phyloP scores from a whole-genome alignment of 371 early-diverging fungal genomes.

The Syncephalis fuscata region DNA sequence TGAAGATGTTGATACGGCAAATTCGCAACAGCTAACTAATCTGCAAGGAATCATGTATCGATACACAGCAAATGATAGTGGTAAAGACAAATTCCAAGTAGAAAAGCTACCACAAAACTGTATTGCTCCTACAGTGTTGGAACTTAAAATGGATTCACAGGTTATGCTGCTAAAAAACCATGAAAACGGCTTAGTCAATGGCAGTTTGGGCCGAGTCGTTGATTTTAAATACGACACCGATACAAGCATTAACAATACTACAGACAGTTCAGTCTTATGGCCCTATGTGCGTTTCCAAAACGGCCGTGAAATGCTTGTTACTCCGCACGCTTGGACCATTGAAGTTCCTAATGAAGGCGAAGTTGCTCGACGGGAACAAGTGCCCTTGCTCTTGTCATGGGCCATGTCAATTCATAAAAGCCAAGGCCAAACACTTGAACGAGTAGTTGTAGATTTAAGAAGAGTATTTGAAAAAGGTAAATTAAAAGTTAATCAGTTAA shows the following conservation, averaged over 20 bases:
- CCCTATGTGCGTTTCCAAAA: slow-evolving; percentile 38
- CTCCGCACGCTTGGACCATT: slow-evolving; percentile 34
- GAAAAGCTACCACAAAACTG: slow-evolving; percentile 20
- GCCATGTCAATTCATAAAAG: slow-evolving; percentile 69
- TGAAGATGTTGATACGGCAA: slow-evolving; percentile 51
- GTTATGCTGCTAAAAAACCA: slow-evolving; percentile 81
- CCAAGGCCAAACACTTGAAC: slow-evolving; percentile 83
- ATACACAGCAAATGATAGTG: slow-evolving; percentile 19
- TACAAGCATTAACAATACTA: not conserved
- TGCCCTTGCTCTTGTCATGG: slow-evolving; percentile 51
- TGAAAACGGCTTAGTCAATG: slow-evolving; percentile 56
- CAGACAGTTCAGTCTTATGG: slow-evolving; percentile 8
- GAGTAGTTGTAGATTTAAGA: slow-evolving; percentile 57
- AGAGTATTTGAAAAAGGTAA: slow-evolving; percentile 59
- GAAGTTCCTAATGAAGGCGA: slow-evolving; percentile 28
- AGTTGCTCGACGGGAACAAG: slow-evolving; percentile 7
- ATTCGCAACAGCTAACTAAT: slow-evolving; percentile 24
- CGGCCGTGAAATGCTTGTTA: slow-evolving; percentile 26
- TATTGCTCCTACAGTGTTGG: slow-evolving; percentile 30
- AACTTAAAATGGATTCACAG: slow-evolving; percentile 59
- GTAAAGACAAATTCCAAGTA: slow-evolving; percentile 5
- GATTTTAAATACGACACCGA: slow-evolving; percentile 19
- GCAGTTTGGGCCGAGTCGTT: slow-evolving; percentile 57
- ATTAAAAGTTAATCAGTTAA: slow-evolving; percentile 5
- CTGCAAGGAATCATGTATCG: slow-evolving; percentile 22